Base-by-base conservation (phyloP, 805 yeast species). In the Priceomyces castillae region DNA sequence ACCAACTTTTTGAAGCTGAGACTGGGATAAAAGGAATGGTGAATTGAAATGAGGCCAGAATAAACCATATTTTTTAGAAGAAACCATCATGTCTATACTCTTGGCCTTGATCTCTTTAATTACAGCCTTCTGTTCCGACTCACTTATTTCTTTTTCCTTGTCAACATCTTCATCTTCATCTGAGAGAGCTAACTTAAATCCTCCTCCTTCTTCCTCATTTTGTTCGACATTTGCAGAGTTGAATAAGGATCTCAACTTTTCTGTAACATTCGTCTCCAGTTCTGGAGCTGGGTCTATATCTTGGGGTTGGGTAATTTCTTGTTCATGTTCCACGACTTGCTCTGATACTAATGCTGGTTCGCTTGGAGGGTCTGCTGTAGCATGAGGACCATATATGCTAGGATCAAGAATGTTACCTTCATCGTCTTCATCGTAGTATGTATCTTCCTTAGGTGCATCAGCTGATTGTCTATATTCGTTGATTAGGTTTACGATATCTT, bases 21-120 rank as follows among this genome's bases (percentile, higher is more conserved):
- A 74, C 64, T 90, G 98, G 0, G 97, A 83, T 40, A 78, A 79
- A 49, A 92, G 69, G 65, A 88, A 92, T 0, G 97, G 97, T 0
- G 97, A 90, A 15, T 85, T 85, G 10, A 73, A 67, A 59, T 92
- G 97, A 1, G 84, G 68, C 76, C 95, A 92, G 62, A 92, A 90
- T 28, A 90, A 67, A 6, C 88, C 81, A 36, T 50, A 56, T 42
- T 58, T 57, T 12, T 46, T 46, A 9, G 46, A 35, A 14, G 30
- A 25, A 15, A 35, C 31, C 4, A 14, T n/a, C 14, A 31, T 14
- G 4, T 37, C 14, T 14, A 40, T 30, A 19, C 34, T 50, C 34
- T 63, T 64, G 25, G 57, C 54, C 36, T 63, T 58, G 44, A 67
- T 64, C 39, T 63, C 64, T 31, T 57, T 51, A 14, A 67, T 52